Percentiles rank a stretch among this genome's conserved stretches.
Conservation (phyloP, 441 rosid genomes). For the Biscutella auriculata region DNA sequence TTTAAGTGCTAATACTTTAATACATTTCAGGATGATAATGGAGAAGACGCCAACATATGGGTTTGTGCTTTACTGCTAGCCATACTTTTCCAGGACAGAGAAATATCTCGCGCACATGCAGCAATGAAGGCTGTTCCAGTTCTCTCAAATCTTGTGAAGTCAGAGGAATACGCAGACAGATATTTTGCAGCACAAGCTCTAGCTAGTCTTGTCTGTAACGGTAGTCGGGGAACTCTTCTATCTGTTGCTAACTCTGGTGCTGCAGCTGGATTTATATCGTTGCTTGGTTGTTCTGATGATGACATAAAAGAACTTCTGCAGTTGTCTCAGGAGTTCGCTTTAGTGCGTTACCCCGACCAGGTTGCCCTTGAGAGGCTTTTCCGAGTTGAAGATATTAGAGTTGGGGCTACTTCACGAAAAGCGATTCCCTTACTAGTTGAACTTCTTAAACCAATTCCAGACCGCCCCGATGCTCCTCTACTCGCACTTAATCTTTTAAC, state of each 20-base stretch:
- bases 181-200: slow-evolving; percentile 97
- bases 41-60: slow-evolving; percentile 90
- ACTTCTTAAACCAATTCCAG: slow-evolving; percentile 97
- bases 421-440: slow-evolving; percentile 96
- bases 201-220: slow-evolving; percentile 92
- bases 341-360: slow-evolving; percentile 88
- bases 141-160: slow-evolving; percentile 82
- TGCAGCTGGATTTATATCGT: slow-evolving; percentile 82
- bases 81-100: slow-evolving; percentile 94
- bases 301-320: slow-evolving; percentile 81
- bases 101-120: slow-evolving; percentile 77
- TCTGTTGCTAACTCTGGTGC: slow-evolving; percentile 99
- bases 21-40: slow-evolving; percentile 63
- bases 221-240: slow-evolving; percentile 94
- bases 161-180: slow-evolving; percentile 81
- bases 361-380: slow-evolving; percentile 97
- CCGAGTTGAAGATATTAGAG: slow-evolving; percentile 97
- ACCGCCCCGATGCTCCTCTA: slow-evolving; percentile 98
- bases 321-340: slow-evolving; percentile 70
- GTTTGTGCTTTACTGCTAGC: slow-evolving; percentile 92
- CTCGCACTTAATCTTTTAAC: slow-evolving; percentile 85
- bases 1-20: neutral
- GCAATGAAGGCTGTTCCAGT: slow-evolving; percentile 89
- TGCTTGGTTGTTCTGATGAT: slow-evolving; percentile 94
- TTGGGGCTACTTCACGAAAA: slow-evolving; percentile 97